These are phyloP conservation scores for Phytopythium kandeliae DNA, from an alignment of 352 stramenopile species.

Conservation along the genomic window DNA sequence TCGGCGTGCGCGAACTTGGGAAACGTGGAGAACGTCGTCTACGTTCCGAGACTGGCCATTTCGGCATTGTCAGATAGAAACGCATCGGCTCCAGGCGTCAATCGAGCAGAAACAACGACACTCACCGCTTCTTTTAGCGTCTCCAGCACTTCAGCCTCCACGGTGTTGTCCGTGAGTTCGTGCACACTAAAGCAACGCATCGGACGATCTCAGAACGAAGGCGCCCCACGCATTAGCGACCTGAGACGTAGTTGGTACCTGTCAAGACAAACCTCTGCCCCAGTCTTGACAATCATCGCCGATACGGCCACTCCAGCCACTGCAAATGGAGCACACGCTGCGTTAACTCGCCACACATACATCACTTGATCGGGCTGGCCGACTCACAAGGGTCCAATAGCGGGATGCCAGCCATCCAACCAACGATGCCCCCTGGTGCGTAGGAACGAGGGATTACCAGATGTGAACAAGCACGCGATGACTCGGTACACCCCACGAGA, in stretches of 20 bases:
- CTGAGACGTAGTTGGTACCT: conserved; percentile 41
- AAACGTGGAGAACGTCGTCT: conserved; percentile 73
- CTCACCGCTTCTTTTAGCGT: conserved; percentile 67
- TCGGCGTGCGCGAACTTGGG: conserved; percentile 72
- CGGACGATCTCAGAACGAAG: neutral
- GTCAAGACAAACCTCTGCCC: conserved; percentile 76
- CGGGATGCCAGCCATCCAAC: conserved; percentile 60
- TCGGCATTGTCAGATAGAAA: neutral
- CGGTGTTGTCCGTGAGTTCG: conserved; percentile 81
- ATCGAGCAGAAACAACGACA: neutral
- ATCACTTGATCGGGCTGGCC: neutral
- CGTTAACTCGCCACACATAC: neutral
- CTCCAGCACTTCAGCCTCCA: conserved; percentile 75
- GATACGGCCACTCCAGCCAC: conserved; percentile 81
- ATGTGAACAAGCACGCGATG: neutral
- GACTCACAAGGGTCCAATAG: conserved; percentile 45
- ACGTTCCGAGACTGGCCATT: conserved; percentile 57
- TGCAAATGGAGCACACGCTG: conserved; percentile 4
- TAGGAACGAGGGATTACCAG: too few relatives aligned
- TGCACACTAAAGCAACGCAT: conserved; percentile 37
- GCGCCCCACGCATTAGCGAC: neutral
- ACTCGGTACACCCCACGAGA: neutral
- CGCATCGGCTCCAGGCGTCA: neutral
- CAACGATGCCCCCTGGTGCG: conserved; percentile 48
- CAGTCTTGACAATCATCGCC: conserved; percentile 87